Evolutionary conservation across 1,139 yeast species (phyloP).

Genomic region (Pichia cactophila): DNA sequence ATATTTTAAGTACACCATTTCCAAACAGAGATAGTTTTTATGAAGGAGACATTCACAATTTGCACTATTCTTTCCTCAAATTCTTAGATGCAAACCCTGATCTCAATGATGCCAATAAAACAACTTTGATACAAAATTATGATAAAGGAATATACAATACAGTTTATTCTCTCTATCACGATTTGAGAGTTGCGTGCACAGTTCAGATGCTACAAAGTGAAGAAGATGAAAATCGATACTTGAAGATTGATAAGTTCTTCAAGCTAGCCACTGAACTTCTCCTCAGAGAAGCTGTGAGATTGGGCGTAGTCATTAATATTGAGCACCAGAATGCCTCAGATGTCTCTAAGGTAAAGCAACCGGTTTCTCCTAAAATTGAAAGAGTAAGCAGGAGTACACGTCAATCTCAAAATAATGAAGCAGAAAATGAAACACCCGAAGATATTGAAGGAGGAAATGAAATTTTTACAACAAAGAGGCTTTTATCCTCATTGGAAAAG

Average conservation of each 20-base stretch:
- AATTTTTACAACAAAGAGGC: constrained; percentile 23
- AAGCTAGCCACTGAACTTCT: constrained; percentile 63
- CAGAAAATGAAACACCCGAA: constrained; percentile 6
- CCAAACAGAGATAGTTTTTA: constrained; percentile 28
- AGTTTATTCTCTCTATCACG: constrained; percentile 60
- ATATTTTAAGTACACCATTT: constrained; percentile 7
- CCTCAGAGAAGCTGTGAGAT: constrained; percentile 59
- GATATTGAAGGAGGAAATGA: constrained; percentile 12
- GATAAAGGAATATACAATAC: constrained; percentile 33
- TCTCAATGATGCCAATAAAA: constrained; percentile 24
- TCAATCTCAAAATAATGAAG: not conserved
- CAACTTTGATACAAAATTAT: constrained; percentile 30
- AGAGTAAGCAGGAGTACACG: constrained; percentile 1
- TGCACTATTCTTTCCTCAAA: constrained; percentile 36
- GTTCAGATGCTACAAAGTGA: constrained; percentile 26
- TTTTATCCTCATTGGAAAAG: constrained; percentile 30
- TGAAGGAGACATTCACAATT: constrained; percentile 37
- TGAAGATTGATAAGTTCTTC: constrained; percentile 58
- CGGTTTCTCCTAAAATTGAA: constrained; percentile 4
- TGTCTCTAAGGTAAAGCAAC: not conserved
- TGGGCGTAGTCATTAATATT: constrained; percentile 28
- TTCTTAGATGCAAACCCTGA: constrained; percentile 26
- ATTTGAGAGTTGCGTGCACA: constrained; percentile 58
- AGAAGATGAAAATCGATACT: constrained; percentile 38
- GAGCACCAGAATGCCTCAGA: constrained; percentile 5